These are phyloP conservation scores for Metschnikowia picachoensis DNA, from an alignment of 805 yeast species.

Conservation along the genomic window DNA sequence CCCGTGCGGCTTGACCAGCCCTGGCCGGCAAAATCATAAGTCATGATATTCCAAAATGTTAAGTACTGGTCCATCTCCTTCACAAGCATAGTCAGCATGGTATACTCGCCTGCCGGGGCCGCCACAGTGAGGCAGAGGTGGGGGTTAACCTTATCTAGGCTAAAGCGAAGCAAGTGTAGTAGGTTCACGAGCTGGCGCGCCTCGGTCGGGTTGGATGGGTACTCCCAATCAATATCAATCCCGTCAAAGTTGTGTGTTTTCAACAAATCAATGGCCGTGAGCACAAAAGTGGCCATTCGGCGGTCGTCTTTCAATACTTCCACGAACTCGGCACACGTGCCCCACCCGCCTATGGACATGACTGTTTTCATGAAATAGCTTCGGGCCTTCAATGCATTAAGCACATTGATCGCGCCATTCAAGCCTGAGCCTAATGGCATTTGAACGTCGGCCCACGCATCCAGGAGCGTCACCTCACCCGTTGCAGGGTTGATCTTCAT, in stretches of 20 bases:
- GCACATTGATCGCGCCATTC: slow-evolving; percentile 11
- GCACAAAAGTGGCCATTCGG: slow-evolving; percentile 44
- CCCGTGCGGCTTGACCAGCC: slow-evolving; percentile 61
- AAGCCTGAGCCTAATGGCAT: slow-evolving; percentile 37
- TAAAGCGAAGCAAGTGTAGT: slow-evolving; percentile 36
- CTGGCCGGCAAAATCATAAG: slow-evolving; percentile 78
- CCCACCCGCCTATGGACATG: slow-evolving; percentile 83
- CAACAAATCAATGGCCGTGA: slow-evolving; percentile 46
- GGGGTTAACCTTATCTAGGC: slow-evolving; percentile 28
- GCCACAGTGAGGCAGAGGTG: slow-evolving; percentile 64
- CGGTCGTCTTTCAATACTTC: slow-evolving; percentile 15
- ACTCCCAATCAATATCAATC: slow-evolving; percentile 94
- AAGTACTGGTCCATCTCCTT: slow-evolving; percentile 54
- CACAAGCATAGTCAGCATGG: slow-evolving; percentile 42
- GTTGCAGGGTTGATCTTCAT: slow-evolving; percentile 50
- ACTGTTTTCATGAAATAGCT: slow-evolving; percentile 47
- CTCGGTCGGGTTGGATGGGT: slow-evolving; percentile 52
- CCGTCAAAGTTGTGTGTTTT: slow-evolving; percentile 74
- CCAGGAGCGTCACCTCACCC: slow-evolving; percentile 55
- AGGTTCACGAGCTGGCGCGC: slow-evolving; percentile 43
- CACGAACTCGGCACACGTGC: slow-evolving; percentile 44
- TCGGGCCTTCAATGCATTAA: slow-evolving; percentile 44
- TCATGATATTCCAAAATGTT: slow-evolving; percentile 82
- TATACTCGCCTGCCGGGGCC: slow-evolving; percentile 60
- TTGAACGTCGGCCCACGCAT: slow-evolving; percentile 62